Evolutionary conservation across 192 early-diverging fungal genomes (phyloP), one percentile per base, ranked within the genome.

Genomic region (Backusella tarrabulga): DNA sequence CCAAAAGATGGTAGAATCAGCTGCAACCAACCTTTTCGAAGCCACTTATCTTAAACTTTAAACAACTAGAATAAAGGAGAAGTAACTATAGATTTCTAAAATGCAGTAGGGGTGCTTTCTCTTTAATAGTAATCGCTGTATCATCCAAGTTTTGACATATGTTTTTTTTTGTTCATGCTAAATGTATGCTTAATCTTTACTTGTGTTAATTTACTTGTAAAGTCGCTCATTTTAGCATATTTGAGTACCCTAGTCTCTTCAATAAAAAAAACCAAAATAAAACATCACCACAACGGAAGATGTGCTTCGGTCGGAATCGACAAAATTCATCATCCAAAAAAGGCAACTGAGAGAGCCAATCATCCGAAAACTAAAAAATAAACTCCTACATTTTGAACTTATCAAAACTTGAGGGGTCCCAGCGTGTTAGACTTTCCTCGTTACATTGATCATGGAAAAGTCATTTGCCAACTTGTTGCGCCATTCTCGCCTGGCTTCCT

Each of bases 401-500:
- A 8, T 14, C 21, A 26, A 54, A 54, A 26, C 56, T 9, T 29
- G 56, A 63, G 56, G 56, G 56, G 56, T 63, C 56, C 56, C 26
- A 63, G 56, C 26, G 56, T 63, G 56, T 63, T 29, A 29, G 23
- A 63, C 71, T 50, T 72, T 44, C n/a, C 41, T 14, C 23, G 29
- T 72, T 40, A 46, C 71, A 50, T 44, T 72, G 40, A 44, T 44
- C 36, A 75, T 75, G 74, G 38, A 56, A 68, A 75, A 56, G 26
- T 75, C 74, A 12, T 75, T 75, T 68, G 74, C 66, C 17, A 66
- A 88, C 56, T 75, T 94, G 69, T 87, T 89, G 73, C 89, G 91
- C 63, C 86, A 89, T 77, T 94, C 93, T 23, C 86, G 87, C 76
- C 82, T 93, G 66, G 89, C 93, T 11, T 87, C 89, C 66, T 93